Percentiles rank a stretch among this genome's conserved stretches.
Conservation (phyloP, 768 basidiomycete genomes). For the Terana coerulea region DNA sequence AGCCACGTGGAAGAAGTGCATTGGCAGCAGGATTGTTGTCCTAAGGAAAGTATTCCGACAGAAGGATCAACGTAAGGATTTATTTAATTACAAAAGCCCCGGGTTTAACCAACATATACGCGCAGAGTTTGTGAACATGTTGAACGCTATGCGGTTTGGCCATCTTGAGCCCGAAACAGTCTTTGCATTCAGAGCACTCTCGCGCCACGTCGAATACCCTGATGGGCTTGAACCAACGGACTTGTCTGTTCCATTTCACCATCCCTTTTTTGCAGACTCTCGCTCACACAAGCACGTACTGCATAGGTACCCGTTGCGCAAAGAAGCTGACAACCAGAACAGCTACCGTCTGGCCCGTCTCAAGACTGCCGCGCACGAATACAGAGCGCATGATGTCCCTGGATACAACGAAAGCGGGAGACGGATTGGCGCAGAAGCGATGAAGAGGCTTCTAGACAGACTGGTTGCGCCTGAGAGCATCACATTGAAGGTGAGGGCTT, state of each 20-base stretch:
- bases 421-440: not conserved
- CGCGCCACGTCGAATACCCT: conserved; percentile 51
- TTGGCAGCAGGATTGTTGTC: conserved; percentile 48
- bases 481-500: not conserved
- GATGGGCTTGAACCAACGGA: conserved; percentile 82
- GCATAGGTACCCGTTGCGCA: not conserved
- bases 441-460: not conserved
- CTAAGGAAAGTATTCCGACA: conserved; percentile 84
- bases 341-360: not conserved
- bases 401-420: conserved; percentile 27
- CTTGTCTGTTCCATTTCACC: conserved; percentile 45
- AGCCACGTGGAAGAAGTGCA: conserved; percentile 63
- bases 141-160: conserved; percentile 85
- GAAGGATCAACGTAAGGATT: conserved; percentile 62
- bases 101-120: too few relatives aligned
- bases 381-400: conserved; percentile 25
- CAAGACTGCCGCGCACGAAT: conserved; percentile 32
- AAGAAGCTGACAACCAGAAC: not conserved
- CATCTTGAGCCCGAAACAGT: conserved; percentile 41
- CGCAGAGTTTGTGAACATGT: conserved; percentile 67
- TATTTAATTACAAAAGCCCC: not conserved
- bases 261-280: not conserved
- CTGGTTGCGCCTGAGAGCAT: not conserved
- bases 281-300: not conserved
- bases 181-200: conserved; percentile 50